Evolutionary conservation across 1,284 basidiomycete genomes (phyloP), one percentile per base, ranked within the genome.

Genomic region (Puccinia hordei): DNA sequence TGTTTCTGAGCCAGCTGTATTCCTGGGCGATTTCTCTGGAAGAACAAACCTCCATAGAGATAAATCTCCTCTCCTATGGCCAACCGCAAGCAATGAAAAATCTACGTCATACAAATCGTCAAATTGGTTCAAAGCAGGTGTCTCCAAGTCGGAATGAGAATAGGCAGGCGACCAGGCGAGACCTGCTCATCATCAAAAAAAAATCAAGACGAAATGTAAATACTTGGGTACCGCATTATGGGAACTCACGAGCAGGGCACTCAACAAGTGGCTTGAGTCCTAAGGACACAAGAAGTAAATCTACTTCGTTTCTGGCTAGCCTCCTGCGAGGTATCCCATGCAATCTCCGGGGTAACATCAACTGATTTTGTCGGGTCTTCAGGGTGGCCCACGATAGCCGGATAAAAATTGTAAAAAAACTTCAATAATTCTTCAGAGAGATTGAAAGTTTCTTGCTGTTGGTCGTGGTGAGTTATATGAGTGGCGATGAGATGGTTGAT

Each of bases 221-320:
- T 24, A 33, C 15, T 63, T 35, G 59, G 24, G 30, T 27, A 8
- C 24, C 17, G 27, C 12, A 24, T 72, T 33, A 30, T 53, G 9
- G 4, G 9, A 55, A 57, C 30, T 22, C 6, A 59, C 8, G 27
- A 24, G 24, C 3, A 59, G 30, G 24, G 27, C 38, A 51, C 55
- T 51, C 55, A 65, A 76, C 74, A 63, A 61, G 61, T 76, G 49
- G 74, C 59, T 66, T 76, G 74, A 65, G 74, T 55, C 27, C 59
- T 41, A 15, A 76, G 63, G 17, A 76, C 59, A 24, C 35, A 13
- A 51, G 74, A 9, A 9, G 74, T 76, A 24, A 76, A 76, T 15
- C 59, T 59, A 10, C 55, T 51, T 66, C 74, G 61, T 38, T 66
- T 76, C 46, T 33, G 15, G 2, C 17, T 19, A 6, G 44, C 59